Percentiles rank a stretch among this genome's conserved stretches.
phyloP scores from a whole-genome alignment of 2,329 filamentous ascomycete genomes.

The Byssoonygena ceratinophila region DNA sequence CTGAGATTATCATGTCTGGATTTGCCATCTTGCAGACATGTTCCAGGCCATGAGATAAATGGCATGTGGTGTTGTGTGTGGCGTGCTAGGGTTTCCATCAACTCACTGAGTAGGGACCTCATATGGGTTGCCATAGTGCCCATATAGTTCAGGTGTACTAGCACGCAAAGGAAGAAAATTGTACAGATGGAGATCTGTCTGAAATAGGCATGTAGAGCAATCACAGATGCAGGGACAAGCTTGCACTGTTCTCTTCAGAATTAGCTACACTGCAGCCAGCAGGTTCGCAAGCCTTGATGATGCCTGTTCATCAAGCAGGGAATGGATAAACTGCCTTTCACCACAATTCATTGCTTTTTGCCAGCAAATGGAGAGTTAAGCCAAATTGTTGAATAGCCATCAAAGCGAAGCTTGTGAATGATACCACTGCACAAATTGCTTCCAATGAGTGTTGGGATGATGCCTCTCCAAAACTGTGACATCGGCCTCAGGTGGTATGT shows the following conservation, averaged over 20 bases:
- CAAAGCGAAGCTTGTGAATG: conserved; percentile 16
- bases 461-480: conserved; percentile 24
- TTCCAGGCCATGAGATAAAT: conserved; percentile 18
- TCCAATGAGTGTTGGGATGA: conserved; percentile 26
- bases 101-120: conserved; percentile 17
- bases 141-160: conserved; percentile 17
- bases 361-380: conserved; percentile 13
- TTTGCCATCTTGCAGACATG: conserved; percentile 17
- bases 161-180: conserved; percentile 19
- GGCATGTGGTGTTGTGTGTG: conserved; percentile 18
- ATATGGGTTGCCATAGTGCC: conserved; percentile 18
- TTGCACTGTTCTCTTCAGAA: conserved; percentile 16
- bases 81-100: conserved; percentile 18
- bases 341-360: conserved; percentile 1
- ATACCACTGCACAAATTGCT: conserved; percentile 13
- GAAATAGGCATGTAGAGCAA: conserved; percentile 14
- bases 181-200: conserved; percentile 16
- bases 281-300: conserved; percentile 15
- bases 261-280: conserved; percentile 15
- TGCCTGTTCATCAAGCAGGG: conserved; percentile 15
- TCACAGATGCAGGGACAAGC: conserved; percentile 18
- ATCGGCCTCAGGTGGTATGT: conserved; percentile 5
- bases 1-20: conserved; percentile 20
- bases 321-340: conserved; percentile 10
- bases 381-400: conserved; percentile 15